Conservation (phyloP, 441 rosid species). For the Cnidoscolus chayamansa region DNA sequence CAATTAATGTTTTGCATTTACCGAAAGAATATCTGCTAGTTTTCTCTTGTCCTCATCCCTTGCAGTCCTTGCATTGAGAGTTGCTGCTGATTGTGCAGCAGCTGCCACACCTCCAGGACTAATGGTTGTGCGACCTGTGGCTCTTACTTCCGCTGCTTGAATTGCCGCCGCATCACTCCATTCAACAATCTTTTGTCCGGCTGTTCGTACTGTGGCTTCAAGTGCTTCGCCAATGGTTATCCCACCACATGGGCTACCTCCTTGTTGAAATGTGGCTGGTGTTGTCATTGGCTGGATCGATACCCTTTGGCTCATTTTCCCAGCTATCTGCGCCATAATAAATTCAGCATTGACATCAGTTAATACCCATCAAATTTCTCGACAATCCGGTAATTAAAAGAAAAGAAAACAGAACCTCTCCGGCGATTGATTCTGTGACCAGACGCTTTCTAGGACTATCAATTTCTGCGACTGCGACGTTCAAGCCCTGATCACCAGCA, state of each 20-base stretch:
- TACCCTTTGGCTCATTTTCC: constrained; percentile 25
- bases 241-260: constrained; percentile 19
- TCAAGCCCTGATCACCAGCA: too few relatives aligned
- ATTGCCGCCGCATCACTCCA: constrained; percentile 62
- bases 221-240: constrained; percentile 86
- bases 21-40: constrained; percentile 52
- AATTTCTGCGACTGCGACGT: constrained; percentile 4
- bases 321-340: constrained; percentile 27
- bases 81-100: constrained; percentile 60
- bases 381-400: too few relatives aligned
- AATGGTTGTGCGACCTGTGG: constrained; percentile 54
- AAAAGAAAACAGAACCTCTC: constrained; percentile 31
- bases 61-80: constrained; percentile 37
- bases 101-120: constrained; percentile 51
- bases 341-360: too few relatives aligned
- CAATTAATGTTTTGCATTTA: constrained; percentile 19
- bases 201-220: constrained; percentile 65
- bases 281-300: constrained; percentile 6
- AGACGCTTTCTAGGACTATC: constrained; percentile 28
- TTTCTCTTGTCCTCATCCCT: constrained; percentile 56
- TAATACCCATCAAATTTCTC: too few relatives aligned
- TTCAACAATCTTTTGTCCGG: constrained; percentile 54
- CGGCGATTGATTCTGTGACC: constrained; percentile 36
- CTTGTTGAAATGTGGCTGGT: constrained; percentile 3
- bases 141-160: constrained; percentile 68